phyloP scores from a whole-genome alignment of 2,329 filamentous ascomycete genomes.

The Claviceps sp. region DNA sequence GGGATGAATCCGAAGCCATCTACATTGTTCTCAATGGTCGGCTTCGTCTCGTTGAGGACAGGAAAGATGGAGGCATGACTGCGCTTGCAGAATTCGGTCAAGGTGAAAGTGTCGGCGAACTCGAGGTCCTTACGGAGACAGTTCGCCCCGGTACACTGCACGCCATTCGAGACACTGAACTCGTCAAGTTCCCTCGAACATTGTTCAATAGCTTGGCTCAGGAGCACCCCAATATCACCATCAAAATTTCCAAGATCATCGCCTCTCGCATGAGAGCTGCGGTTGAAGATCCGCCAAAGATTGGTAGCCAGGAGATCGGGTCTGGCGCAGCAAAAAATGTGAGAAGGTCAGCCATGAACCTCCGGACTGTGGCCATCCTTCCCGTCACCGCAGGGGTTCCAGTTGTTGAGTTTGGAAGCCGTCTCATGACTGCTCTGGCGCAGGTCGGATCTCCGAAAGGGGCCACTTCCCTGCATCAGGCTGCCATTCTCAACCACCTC shows the following conservation, averaged over 20 bases:
- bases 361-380: slow-evolving; percentile 83
- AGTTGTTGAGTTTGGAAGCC: slow-evolving; percentile 86
- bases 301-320: slow-evolving; percentile 50
- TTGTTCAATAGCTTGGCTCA: slow-evolving; percentile 95
- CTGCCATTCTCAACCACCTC: slow-evolving; percentile 85
- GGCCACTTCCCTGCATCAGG: slow-evolving; percentile 83
- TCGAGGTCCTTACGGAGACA: slow-evolving; percentile 94
- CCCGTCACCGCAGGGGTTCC: slow-evolving; percentile 86
- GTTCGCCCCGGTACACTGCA: slow-evolving; percentile 81
- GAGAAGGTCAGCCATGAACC: slow-evolving; percentile 76
- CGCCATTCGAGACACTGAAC: slow-evolving; percentile 89
- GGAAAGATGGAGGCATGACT: slow-evolving; percentile 66
- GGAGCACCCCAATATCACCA: slow-evolving; percentile 94
- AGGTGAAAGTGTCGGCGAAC: slow-evolving; percentile 91
- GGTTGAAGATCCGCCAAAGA: slow-evolving; percentile 65
- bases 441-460: slow-evolving; percentile 86
- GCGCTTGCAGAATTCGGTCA: slow-evolving; percentile 90
- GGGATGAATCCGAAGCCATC: slow-evolving; percentile 93
- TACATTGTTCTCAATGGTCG: slow-evolving; percentile 95
- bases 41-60: slow-evolving; percentile 70
- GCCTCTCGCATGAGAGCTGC: slow-evolving; percentile 85
- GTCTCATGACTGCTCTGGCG: slow-evolving; percentile 71
- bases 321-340: slow-evolving; percentile 39
- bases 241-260: slow-evolving; percentile 98
- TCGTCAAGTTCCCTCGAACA: slow-evolving; percentile 90